phyloP scores from a whole-genome alignment of 768 basidiomycete genomes.

The Gymnopilus junonius region DNA sequence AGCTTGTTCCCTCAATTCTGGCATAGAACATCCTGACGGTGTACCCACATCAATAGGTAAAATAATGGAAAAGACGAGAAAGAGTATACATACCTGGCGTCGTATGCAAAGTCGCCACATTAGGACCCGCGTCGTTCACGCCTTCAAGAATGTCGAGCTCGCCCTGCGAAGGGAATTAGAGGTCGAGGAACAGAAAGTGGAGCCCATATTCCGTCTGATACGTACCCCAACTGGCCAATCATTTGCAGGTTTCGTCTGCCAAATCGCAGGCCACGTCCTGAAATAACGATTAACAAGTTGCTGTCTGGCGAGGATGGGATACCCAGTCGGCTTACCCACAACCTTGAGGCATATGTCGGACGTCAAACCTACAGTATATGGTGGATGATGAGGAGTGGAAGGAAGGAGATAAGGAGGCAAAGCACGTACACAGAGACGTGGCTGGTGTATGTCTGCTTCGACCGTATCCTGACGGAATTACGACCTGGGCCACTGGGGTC shows the following conservation, averaged over 20 bases:
- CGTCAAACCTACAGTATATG: constrained; percentile 35
- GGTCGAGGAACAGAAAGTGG: constrained; percentile 27
- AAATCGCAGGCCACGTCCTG: constrained; percentile 52
- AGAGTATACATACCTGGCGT: constrained; percentile 45
- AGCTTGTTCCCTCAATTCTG: constrained; percentile 37
- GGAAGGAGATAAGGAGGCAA: not conserved
- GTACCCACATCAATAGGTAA: constrained; percentile 13
- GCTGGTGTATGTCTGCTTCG: constrained; percentile 52
- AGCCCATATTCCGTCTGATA: not conserved
- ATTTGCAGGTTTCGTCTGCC: constrained; percentile 46
- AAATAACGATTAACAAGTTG: not conserved
- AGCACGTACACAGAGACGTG: constrained; percentile 53
- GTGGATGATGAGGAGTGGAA: not conserved
- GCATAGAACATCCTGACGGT: constrained; percentile 31
- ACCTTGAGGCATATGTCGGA: constrained; percentile 39
- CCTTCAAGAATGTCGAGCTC: constrained; percentile 43
- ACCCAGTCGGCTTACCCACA: constrained; percentile 28
- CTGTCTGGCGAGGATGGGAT: too few species aligned
- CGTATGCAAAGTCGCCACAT: constrained; percentile 37
- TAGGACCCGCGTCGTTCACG: constrained; percentile 37
- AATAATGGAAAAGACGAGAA: constrained; percentile 44
- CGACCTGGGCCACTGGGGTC: constrained; percentile 50
- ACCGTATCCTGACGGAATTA: constrained; percentile 55
- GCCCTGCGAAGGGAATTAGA: constrained; percentile 27
- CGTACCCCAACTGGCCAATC: constrained; percentile 49